phyloP scores from a whole-genome alignment of 2,329 filamentous ascomycete genomes.

The Colletotrichum shisoi region DNA sequence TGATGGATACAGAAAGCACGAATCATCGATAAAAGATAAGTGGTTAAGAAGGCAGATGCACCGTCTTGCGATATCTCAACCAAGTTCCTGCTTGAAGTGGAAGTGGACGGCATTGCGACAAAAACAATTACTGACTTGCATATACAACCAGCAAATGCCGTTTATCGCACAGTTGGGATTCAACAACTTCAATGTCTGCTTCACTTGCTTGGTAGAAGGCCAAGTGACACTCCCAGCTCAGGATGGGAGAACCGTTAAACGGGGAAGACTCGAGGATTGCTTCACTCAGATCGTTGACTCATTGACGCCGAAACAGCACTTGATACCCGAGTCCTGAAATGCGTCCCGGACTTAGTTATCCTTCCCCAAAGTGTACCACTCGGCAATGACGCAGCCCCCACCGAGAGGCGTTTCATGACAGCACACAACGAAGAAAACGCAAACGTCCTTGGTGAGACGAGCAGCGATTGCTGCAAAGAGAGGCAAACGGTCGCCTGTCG shows the following conservation, averaged over 20 bases:
- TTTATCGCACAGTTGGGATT: not conserved
- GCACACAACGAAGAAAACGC: not conserved
- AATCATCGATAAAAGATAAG: not conserved
- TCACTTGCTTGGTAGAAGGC: not conserved
- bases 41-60: too few species aligned
- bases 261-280: not conserved
- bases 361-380: not conserved
- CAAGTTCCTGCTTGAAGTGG: not conserved
- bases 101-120: not conserved
- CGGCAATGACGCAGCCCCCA: conserved; percentile 5
- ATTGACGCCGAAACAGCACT: not conserved
- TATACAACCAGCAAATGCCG: not conserved
- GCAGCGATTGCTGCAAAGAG: not conserved
- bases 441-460: not conserved
- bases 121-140: too few species aligned
- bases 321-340: not conserved
- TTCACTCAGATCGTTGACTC: not conserved
- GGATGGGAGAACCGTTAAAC: not conserved
- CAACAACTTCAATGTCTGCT: not conserved
- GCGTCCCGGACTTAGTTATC: too few species aligned
- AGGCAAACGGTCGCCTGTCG: not conserved
- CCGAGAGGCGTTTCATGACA: conserved; percentile 13
- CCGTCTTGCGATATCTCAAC: not conserved
- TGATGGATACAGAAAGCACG: not conserved
- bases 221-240: not conserved